phyloP scores from a whole-genome alignment of 2,329 filamentous ascomycete genomes.

The Neurospora crassa region DNA sequence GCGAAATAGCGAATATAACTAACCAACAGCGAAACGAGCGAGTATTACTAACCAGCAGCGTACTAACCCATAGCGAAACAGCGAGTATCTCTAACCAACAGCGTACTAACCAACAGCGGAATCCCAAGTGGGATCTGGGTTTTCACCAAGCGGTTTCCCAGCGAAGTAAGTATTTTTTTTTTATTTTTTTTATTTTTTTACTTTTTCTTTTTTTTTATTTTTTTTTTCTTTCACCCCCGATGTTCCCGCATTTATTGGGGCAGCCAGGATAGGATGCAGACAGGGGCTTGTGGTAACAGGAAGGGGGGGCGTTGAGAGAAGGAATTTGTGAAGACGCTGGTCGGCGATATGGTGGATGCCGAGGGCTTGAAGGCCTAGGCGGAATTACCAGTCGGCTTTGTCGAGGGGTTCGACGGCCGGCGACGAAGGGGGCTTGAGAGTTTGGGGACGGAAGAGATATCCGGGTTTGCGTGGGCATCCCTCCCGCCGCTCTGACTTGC shows the following conservation, averaged over 20 bases:
- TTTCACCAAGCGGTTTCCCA: background rate
- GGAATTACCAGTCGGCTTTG: background rate
- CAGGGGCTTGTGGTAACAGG: background rate
- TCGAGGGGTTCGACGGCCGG: background rate
- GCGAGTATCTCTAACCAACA: background rate
- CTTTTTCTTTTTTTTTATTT: background rate
- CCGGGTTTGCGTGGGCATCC: background rate
- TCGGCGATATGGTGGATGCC: background rate
- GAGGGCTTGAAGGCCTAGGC: background rate
- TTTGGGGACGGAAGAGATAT: background rate
- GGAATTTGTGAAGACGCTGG: background rate
- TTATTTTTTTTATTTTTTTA: too few relatives aligned
- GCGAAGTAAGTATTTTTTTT: background rate
- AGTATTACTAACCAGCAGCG: background rate
- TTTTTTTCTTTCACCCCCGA: background rate
- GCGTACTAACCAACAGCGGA: background rate
- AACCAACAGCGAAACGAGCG: background rate
- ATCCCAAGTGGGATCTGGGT: background rate
- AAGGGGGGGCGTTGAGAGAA: too few relatives aligned
- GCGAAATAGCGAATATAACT: too few relatives aligned
- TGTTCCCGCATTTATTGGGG: background rate
- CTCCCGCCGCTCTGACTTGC: background rate
- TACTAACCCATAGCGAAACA: background rate
- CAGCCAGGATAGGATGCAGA: background rate
- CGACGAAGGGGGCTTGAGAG: background rate